phyloP scores from a whole-genome alignment of 768 basidiomycete genomes.

The Phylloporus scabripes region DNA sequence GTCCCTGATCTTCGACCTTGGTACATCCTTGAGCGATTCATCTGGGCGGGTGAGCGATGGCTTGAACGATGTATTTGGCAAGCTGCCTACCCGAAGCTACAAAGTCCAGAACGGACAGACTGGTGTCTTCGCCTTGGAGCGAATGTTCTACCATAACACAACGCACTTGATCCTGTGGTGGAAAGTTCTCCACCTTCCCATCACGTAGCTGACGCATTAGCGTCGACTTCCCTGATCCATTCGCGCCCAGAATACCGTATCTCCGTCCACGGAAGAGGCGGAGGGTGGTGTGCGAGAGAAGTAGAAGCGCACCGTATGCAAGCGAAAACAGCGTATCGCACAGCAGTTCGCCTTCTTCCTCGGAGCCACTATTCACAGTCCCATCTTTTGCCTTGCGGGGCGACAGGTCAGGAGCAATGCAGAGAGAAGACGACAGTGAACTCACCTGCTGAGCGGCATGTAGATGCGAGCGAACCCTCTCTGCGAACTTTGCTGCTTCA shows the following conservation, averaged over 20 bases:
- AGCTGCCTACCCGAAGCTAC: constrained; percentile 66
- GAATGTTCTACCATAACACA: constrained; percentile 98
- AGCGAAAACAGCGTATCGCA: constrained; percentile 94
- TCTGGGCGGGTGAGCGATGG: constrained; percentile 40
- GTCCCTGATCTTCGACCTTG: constrained; percentile 66
- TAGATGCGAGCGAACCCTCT: constrained; percentile 68
- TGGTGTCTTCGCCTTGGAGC: constrained; percentile 88
- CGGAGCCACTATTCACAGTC: constrained; percentile 34
- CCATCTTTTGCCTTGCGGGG: constrained; percentile 54
- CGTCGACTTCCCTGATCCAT: constrained; percentile 94
- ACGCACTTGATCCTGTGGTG: constrained; percentile 76
- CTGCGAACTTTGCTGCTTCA: constrained; percentile 46
- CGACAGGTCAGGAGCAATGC: constrained; percentile 7
- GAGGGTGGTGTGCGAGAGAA: constrained; percentile 90
- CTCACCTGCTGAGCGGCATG: constrained; percentile 65
- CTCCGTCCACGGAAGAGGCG: constrained; percentile 85
- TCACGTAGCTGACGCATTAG: constrained; percentile 94
- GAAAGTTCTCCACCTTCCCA: constrained; percentile 95
- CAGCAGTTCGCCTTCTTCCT: constrained; percentile 78
- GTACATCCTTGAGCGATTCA: constrained; percentile 54
- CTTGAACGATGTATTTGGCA: constrained; percentile 3
- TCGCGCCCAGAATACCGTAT: constrained; percentile 95
- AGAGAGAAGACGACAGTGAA: constrained; percentile 8
- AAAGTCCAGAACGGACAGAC: constrained; percentile 80
- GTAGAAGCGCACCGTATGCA: constrained; percentile 89